Evolutionary conservation across 306 rosid genomes (phyloP).

Genomic region (Pterocarpus macrocarpus): DNA sequence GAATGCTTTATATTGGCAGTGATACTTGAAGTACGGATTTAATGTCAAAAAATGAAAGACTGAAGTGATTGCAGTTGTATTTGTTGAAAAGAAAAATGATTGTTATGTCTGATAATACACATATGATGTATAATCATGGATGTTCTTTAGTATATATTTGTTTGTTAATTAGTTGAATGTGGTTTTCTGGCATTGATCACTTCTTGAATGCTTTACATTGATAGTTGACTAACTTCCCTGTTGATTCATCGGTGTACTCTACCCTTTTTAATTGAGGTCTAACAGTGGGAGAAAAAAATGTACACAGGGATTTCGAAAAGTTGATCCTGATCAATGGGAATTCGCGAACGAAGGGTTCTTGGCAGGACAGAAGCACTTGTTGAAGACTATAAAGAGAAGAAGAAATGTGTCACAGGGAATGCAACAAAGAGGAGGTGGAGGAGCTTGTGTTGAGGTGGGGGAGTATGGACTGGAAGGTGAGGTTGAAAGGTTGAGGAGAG

Average conservation of each 20-base stretch:
- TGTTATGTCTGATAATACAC: not conserved
- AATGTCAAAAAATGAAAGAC: not conserved
- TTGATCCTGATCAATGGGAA: conserved; percentile 98
- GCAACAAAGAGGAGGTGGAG: conserved; percentile 43
- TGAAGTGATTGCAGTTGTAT: not conserved
- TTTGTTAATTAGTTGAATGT: not conserved
- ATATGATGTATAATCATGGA: not conserved
- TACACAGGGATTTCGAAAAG: conserved; percentile 86
- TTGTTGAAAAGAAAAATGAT: not conserved
- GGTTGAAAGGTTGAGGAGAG: conserved; percentile 66
- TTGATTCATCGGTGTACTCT: not conserved
- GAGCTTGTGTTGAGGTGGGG: conserved; percentile 67
- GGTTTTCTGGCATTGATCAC: not conserved
- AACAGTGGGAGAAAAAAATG: not conserved
- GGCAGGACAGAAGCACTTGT: conserved; percentile 77
- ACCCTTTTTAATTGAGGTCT: not conserved
- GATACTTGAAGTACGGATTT: not conserved
- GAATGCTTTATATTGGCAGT: not conserved
- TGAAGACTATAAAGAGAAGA: conserved; percentile 90
- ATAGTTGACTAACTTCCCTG: not conserved
- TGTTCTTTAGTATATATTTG: not conserved
- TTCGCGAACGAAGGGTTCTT: conserved; percentile 93
- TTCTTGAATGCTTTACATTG: not conserved
- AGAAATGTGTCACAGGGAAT: conserved; percentile 65
- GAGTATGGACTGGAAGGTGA: conserved; percentile 71